Conservation (phyloP, 2,329 filamentous ascomycete species). For the Apiospora sp. region DNA sequence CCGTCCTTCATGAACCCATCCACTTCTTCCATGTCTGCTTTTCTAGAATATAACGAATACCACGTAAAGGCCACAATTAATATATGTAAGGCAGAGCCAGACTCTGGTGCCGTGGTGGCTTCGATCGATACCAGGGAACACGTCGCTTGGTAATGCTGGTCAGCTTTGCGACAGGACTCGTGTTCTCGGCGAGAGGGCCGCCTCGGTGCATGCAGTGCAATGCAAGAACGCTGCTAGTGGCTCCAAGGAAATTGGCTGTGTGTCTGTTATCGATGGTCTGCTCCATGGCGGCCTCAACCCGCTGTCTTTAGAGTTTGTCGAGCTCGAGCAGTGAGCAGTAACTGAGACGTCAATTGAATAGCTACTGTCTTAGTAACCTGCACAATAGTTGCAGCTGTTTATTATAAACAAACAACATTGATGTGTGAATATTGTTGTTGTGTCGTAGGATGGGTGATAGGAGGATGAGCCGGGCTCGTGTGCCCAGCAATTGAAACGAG, state of each 20-base stretch:
- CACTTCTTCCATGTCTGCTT: too few relatives aligned
- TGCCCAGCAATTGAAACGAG: background rate
- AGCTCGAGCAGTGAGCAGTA: background rate
- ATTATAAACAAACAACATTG: background rate
- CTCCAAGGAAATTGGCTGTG: conserved; percentile 2
- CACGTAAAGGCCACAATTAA: background rate
- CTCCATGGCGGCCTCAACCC: background rate
- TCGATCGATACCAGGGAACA: background rate
- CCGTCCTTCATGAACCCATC: background rate
- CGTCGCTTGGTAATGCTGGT: background rate
- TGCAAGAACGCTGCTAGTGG: conserved; percentile 11
- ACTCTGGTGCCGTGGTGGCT: background rate
- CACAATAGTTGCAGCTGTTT: too few relatives aligned
- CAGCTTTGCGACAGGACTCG: background rate
- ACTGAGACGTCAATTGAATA: background rate
- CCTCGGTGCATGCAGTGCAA: conserved; percentile 3
- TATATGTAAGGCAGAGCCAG: conserved; percentile 1
- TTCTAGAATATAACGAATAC: conserved; percentile 1
- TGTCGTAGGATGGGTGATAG: background rate
- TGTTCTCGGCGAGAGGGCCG: background rate
- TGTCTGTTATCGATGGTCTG: background rate
- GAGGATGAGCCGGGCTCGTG: background rate
- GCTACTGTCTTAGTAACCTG: background rate
- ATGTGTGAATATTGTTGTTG: background rate
- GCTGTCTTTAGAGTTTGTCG: background rate